phyloP scores from a whole-genome alignment of 164 flowering plant genomes.

The Aristolochia fimbriata region DNA sequence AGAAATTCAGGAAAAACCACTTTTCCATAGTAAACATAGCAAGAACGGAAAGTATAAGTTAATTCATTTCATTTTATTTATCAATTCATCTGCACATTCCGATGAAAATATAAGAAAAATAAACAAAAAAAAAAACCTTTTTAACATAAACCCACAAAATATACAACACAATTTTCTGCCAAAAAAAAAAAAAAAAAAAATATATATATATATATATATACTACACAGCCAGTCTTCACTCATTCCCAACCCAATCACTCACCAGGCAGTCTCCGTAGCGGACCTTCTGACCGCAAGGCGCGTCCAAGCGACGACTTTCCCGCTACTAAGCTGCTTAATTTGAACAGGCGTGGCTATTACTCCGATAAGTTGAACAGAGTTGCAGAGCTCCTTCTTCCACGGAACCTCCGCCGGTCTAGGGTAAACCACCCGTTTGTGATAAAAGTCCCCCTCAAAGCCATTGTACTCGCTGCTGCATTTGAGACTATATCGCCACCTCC shows the following conservation, averaged over 20 bases:
- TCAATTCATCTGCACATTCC: background rate
- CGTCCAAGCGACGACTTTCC: slow-evolving; percentile 72
- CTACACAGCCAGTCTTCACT: too few species aligned
- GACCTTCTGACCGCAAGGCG: slow-evolving; percentile 71
- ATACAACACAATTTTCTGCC: too few species aligned
- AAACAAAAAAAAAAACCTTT: background rate
- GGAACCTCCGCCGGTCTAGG: slow-evolving; percentile 65
- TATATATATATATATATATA: too few species aligned
- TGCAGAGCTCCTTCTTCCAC: slow-evolving; percentile 78
- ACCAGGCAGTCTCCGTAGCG: slow-evolving; percentile 61
- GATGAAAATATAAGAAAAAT: background rate
- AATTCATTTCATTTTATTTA: too few species aligned
- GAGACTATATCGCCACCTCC: background rate
- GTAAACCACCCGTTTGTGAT: slow-evolving; percentile 23
- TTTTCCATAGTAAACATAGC: too few species aligned
- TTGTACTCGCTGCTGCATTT: background rate
- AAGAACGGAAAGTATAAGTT: too few species aligned
- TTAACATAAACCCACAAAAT: background rate
- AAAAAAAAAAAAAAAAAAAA: too few species aligned
- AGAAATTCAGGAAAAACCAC: too few species aligned
- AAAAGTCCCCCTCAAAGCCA: slow-evolving; percentile 4
- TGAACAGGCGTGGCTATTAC: slow-evolving; percentile 54
- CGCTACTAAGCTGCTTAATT: slow-evolving; percentile 55
- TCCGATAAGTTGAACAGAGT: slow-evolving; percentile 69
- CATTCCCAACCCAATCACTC: too few species aligned